Evolutionary conservation across 2,329 filamentous ascomycete species (phyloP), one percentile per base, ranked within the genome.

Genomic region (Massarina eburnea): DNA sequence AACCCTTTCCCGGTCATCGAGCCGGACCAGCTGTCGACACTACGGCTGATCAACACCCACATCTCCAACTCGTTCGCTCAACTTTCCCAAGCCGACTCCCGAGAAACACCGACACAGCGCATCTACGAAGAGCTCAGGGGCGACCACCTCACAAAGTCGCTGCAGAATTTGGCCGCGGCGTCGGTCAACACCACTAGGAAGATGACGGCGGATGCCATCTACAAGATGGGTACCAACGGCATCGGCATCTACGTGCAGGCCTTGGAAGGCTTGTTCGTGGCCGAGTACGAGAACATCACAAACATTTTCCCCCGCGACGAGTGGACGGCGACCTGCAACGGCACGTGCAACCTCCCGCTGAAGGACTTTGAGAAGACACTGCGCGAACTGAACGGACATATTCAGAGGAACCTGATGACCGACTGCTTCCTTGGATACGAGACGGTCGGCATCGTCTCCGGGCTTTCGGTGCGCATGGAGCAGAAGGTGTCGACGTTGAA

Each of bases 381-480:
- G 43, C 83, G 88, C 21, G 92, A 97, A 62, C 78, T 99, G 24
- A 96, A 97, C 68, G 80, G 82, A 39, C 91, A 96, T 62, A 91
- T 97, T 70, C 91, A 91, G 65, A 76, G 81, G 32, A 91, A 96
- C 63, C 75, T 96, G 30, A 82, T 84, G 55, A 96, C 90, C 0
- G 94, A 99, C 68, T 97, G 92, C 71, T 97, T 89, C 67, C 80
- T 99, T 39, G 91, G 91, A 7, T 99, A 95, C 67, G 94, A 99
- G 66, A 89, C 97, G 24, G 89, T 95, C 24, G 92, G 96, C 61
- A 89, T 96, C 49, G 83, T 97, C 37, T 88, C 89, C 1, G 81
- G 80, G 10, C 78, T 96, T 38, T 91, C 90, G 2, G 85, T 85
- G 45, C 85, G 86, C 30, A 75, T 99, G 3, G 92, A 96, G 52